phyloP scores from a whole-genome alignment of 2,329 filamentous ascomycete species.

The Nigrospora sphaerica region DNA sequence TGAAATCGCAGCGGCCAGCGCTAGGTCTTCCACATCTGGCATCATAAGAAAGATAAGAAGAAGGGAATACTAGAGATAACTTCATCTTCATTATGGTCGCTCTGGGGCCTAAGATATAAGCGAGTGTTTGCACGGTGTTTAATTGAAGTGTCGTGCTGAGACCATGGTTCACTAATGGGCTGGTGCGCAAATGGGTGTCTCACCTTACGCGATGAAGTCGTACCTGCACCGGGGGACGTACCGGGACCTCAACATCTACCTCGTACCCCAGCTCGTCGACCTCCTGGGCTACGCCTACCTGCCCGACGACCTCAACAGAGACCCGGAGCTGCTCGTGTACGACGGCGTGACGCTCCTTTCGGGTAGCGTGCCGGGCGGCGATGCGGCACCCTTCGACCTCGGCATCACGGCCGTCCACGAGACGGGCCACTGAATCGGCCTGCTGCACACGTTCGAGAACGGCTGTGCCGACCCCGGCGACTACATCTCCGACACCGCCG shows the following conservation, averaged over 20 bases:
- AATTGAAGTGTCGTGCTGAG: too few species aligned
- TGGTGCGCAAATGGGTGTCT: too few species aligned
- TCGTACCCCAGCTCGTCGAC: constrained; percentile 26
- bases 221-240: constrained; percentile 38
- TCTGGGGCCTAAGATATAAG: too few species aligned
- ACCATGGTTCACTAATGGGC: too few species aligned
- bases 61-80: too few species aligned
- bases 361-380: constrained; percentile 29
- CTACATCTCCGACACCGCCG: constrained; percentile 31
- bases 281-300: constrained; percentile 39
- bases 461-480: constrained; percentile 29
- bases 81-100: too few species aligned
- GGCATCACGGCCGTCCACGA: constrained; percentile 26
- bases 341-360: constrained; percentile 32
- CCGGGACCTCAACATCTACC: constrained; percentile 39
- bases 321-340: constrained; percentile 27
- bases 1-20: too few species aligned
- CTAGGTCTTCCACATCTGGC: too few species aligned
- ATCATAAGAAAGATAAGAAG: too few species aligned
- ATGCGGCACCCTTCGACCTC: constrained; percentile 16
- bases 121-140: too few species aligned
- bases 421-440: constrained; percentile 41
- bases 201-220: constrained; percentile 37
- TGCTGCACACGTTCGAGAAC: constrained; percentile 40
- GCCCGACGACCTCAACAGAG: constrained; percentile 25